Evolutionary conservation across 192 early-diverging fungal species (phyloP).

Genomic region (Umbelopsis ramanniana): DNA sequence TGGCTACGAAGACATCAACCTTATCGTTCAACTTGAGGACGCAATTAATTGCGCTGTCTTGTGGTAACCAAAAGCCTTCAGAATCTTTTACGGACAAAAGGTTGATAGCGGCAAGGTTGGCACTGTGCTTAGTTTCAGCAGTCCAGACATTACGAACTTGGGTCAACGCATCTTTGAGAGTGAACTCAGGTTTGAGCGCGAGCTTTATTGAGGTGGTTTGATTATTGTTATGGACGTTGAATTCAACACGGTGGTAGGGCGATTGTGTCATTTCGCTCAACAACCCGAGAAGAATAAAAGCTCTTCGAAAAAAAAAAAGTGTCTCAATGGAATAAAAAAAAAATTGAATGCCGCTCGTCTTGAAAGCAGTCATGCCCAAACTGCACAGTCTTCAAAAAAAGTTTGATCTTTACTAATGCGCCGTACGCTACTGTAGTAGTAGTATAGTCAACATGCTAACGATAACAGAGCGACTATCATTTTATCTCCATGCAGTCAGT

Average conservation of each 20-base stretch:
- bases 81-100: neutral
- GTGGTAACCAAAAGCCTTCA: constrained; percentile 12
- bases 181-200: neutral
- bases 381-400: too few relatives aligned
- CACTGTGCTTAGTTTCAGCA: neutral
- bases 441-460: neutral
- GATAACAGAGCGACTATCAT: neutral
- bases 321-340: neutral
- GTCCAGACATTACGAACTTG: constrained; percentile 8
- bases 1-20: neutral
- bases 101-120: neutral
- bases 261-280: neutral
- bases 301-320: neutral
- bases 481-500: neutral
- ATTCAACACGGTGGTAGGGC: constrained; percentile 8
- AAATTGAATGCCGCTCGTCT: neutral
- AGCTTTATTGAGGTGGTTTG: neutral
- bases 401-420: neutral
- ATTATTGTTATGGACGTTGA: neutral
- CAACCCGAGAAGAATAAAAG: neutral
- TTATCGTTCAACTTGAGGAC: constrained; percentile 6
- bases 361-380: neutral
- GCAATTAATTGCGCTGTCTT: neutral
- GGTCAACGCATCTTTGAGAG: neutral
- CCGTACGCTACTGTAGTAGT: neutral